phyloP scores from a whole-genome alignment of 805 yeast genomes.

The Pichia californica region DNA sequence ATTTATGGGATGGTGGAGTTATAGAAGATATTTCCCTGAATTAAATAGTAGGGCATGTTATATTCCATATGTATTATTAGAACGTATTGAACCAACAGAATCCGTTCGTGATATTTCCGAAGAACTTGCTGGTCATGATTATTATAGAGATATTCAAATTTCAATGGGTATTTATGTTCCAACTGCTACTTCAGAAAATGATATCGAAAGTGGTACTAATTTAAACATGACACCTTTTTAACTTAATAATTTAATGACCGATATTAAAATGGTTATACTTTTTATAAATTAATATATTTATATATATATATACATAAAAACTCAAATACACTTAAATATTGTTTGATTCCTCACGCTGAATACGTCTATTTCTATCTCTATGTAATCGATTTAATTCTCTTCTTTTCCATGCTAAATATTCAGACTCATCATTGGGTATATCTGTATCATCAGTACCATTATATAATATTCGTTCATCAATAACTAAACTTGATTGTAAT shows the following conservation, averaged over 20 bases:
- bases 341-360: constrained; percentile 18
- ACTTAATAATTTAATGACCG: too few relatives aligned
- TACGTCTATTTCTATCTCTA: constrained; percentile 23
- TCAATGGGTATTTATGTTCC: constrained; percentile 8
- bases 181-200: constrained; percentile 4
- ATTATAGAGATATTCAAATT: constrained; percentile 10
- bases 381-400: constrained; percentile 29
- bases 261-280: too few relatives aligned
- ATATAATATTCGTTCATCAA: constrained; percentile 6
- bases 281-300: background rate
- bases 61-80: constrained; percentile 31
- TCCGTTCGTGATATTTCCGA: constrained; percentile 1
- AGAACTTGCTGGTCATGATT: constrained; percentile 5
- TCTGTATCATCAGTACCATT: constrained; percentile 48
- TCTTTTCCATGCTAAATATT: constrained; percentile 26
- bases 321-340: too few relatives aligned
- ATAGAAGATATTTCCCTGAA: constrained; percentile 46
- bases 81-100: constrained; percentile 1
- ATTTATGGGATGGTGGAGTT: constrained; percentile 51
- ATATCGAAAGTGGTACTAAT: constrained; percentile 1
- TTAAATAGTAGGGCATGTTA: constrained; percentile 30
- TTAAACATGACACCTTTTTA: constrained; percentile 4
- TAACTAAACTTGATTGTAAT: background rate
- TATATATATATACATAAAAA: background rate
- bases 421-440: constrained; percentile 41